phyloP scores from a whole-genome alignment of 108 stramenopile species.

The Aurantiochytrium sp. region DNA sequence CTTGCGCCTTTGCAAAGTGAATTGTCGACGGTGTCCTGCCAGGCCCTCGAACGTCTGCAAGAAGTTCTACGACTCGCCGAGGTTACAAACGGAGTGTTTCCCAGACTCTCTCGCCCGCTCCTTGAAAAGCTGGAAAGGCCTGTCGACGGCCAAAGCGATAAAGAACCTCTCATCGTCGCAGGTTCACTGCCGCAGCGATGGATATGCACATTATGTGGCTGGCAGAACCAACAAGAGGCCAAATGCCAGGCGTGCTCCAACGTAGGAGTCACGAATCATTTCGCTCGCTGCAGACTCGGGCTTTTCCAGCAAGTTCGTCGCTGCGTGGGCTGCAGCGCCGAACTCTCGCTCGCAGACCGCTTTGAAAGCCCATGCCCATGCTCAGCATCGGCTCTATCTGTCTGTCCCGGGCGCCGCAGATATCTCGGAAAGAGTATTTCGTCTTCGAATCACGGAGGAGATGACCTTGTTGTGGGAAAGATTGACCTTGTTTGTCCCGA shows the following conservation, averaged over 20 bases:
- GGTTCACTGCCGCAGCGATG: not conserved
- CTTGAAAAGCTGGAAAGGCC: not conserved
- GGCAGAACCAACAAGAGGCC: not conserved
- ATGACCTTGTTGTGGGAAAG: not conserved
- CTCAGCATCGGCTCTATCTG: not conserved
- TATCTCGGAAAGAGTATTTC: too few relatives aligned
- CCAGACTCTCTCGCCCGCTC: not conserved
- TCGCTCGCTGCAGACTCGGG: not conserved
- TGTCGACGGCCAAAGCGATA: not conserved
- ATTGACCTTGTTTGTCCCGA: not conserved
- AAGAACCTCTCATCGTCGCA: not conserved
- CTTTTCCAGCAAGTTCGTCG: not conserved
- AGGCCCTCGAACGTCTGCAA: not conserved
- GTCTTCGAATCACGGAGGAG: too few relatives aligned
- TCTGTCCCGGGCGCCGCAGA: too few relatives aligned
- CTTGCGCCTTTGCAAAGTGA: not conserved
- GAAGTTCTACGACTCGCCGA: not conserved
- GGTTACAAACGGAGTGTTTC: not conserved
- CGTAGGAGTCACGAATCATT: not conserved
- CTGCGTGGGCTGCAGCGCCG: conserved; percentile 3
- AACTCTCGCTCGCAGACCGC: not conserved
- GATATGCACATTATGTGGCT: not conserved
- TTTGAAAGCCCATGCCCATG: not conserved
- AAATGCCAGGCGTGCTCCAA: not conserved
- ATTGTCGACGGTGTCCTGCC: not conserved